Percentiles rank a stretch among this genome's conserved stretches.
Evolutionary conservation across 2,329 filamentous ascomycete species (phyloP).

Genomic region (Fusarium praegraminearum): DNA sequence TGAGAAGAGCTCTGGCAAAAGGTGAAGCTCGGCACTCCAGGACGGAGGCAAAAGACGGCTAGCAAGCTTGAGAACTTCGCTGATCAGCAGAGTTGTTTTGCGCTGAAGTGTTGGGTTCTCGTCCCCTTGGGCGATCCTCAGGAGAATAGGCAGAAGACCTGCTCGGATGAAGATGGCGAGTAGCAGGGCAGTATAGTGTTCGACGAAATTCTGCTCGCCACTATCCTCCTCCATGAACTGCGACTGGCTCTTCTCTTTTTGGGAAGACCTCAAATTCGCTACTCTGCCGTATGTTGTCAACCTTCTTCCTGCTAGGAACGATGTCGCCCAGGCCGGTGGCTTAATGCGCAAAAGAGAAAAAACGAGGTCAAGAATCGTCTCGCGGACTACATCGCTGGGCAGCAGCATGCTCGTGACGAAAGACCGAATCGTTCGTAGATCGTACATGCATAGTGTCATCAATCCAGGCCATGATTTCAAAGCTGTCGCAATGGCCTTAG

Average conservation of each 20-base stretch:
- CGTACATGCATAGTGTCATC: constrained; percentile 87
- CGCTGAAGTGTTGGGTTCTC: constrained; percentile 79
- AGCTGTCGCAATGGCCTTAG: constrained; percentile 90
- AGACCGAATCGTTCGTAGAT: constrained; percentile 86
- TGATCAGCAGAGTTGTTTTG: constrained; percentile 90
- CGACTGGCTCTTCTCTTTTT: constrained; percentile 62
- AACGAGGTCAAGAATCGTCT: constrained; percentile 88
- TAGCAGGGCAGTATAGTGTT: constrained; percentile 92
- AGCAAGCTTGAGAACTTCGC: constrained; percentile 90
- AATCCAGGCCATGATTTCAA: constrained; percentile 95
- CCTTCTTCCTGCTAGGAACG: constrained; percentile 90
- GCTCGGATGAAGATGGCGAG: constrained; percentile 87
- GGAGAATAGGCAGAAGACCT: constrained; percentile 73
- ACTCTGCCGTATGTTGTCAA: constrained; percentile 98
- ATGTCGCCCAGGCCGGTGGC: constrained; percentile 90
- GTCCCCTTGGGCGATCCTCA: constrained; percentile 75
- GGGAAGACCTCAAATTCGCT: constrained; percentile 77
- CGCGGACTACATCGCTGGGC: constrained; percentile 68
- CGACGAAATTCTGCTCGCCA: constrained; percentile 85
- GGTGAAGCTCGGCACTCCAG: constrained; percentile 87
- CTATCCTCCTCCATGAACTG: constrained; percentile 73
- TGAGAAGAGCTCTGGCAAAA: constrained; percentile 86
- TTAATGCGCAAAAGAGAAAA: constrained; percentile 89
- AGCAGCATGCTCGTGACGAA: constrained; percentile 74
- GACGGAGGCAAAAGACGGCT: constrained; percentile 84